phyloP scores from a whole-genome alignment of 1,284 basidiomycete species.

The Sanghuangporus weigelae region DNA sequence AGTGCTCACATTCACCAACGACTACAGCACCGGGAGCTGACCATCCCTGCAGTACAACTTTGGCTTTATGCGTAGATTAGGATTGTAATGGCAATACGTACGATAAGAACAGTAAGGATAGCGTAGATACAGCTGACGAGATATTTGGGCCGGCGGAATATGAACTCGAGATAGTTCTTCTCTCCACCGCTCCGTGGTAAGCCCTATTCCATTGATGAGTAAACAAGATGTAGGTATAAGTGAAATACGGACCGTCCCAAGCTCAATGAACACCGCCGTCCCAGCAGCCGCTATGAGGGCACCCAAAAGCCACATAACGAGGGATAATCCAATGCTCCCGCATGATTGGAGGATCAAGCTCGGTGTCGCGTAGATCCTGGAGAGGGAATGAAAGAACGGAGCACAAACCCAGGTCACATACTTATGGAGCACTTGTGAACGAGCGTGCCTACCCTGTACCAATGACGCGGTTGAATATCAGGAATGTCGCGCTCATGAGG shows the following conservation, averaged over 20 bases:
- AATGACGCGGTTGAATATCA: constrained; percentile 76
- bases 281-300: constrained; percentile 57
- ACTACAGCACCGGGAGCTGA: constrained; percentile 52
- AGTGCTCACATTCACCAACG: constrained; percentile 56
- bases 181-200: constrained; percentile 60
- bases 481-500: constrained; percentile 53
- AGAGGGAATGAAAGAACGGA: background rate
- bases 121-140: constrained; percentile 57
- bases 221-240: background rate
- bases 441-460: constrained; percentile 56
- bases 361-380: constrained; percentile 71
- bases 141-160: constrained; percentile 59
- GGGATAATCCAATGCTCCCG: constrained; percentile 58
- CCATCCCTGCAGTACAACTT: constrained; percentile 36
- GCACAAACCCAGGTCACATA: background rate
- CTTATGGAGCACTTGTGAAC: background rate
- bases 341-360: constrained; percentile 60
- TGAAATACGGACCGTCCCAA: constrained; percentile 58
- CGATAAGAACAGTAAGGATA: constrained; percentile 55
- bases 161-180: constrained; percentile 72
- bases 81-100: constrained; percentile 28
- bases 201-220: constrained; percentile 34
- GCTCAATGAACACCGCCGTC: constrained; percentile 65
- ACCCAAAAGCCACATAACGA: constrained; percentile 69
- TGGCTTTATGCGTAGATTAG: constrained; percentile 22